Evolutionary conservation across 2,329 filamentous ascomycete species (phyloP), one percentile per base, ranked within the genome.

Genomic region (Tolypocladium amazonense): DNA sequence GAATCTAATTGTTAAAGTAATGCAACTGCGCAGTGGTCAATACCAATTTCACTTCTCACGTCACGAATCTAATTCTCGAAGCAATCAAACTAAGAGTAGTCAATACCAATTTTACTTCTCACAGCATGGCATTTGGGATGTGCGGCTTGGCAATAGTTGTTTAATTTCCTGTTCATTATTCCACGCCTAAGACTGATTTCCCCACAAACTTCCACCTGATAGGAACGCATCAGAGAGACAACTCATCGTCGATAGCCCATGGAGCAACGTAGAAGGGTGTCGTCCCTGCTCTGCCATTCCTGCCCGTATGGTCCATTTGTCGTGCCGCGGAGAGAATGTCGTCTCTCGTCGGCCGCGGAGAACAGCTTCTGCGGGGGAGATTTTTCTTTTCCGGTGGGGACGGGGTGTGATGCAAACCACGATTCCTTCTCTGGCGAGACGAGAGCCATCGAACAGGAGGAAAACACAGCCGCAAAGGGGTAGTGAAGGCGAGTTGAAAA

Each of bases 401-500:
- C 15, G 45, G 38, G 30, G 47, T 30, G 54, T 41, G 43, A 59
- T 56, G 53, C 58, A 33, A 53, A 9, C 41, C 58, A 53, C 43
- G 58, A 56, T 59, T 57, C 58, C 58, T 57, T 43, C 58, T 57
- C 58, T 57, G 55, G 45, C 55, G 55, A 54, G 60, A 63, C 50
- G 65, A 60, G 65, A 66, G 59, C 56, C 56, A 56, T 57, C 50
- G 5, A 30, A 35, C 33, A 25, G 45, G 45, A 35, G 43, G 54
- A 41, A 59, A 52, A 57, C 62, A 61, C 57, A 60, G 54, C 58
- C 60, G 58, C 47, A 55, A 52, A 52, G 57, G 56, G 55, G 56
- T n/a, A n/a, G 54, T 57, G 57, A 62, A 64, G 58, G 58, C 59
- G 63, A 61, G 56, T 58, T 20, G 41, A 58, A 52, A 56, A 59